phyloP scores from a whole-genome alignment of 768 basidiomycete genomes.

The Amanita phalloides region DNA sequence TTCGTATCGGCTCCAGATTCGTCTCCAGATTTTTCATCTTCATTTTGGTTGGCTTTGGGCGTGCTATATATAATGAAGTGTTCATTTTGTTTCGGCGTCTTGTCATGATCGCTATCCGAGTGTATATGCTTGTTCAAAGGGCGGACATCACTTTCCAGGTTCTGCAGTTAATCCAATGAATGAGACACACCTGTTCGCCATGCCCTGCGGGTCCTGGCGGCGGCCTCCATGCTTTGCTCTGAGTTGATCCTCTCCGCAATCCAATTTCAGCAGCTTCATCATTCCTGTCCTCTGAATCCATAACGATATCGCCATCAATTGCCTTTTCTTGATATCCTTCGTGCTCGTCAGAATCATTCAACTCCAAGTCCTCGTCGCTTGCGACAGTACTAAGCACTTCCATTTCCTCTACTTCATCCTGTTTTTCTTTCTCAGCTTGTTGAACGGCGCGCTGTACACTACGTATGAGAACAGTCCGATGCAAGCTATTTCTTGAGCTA shows the following conservation, averaged over 20 bases:
- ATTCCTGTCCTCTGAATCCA: not conserved
- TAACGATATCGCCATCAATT: conserved; percentile 4
- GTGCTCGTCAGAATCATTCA: conserved; percentile 13
- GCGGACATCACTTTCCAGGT: not conserved
- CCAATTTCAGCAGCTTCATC: conserved; percentile 19
- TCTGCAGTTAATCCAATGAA: not conserved
- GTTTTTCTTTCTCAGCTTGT: conserved; percentile 40
- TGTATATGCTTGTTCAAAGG: not conserved
- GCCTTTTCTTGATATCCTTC: conserved; percentile 14
- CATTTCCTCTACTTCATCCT: conserved; percentile 38
- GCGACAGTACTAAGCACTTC: conserved; percentile 34
- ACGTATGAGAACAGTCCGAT: conserved; percentile 60
- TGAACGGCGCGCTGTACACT: conserved; percentile 54
- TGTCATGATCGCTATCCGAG: not conserved
- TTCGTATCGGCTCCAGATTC: not conserved
- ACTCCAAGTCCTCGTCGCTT: conserved; percentile 22
- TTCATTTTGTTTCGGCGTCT: not conserved
- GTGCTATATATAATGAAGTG: not conserved
- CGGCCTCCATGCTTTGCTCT: conserved; percentile 8
- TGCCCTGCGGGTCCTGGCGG: conserved; percentile 13
- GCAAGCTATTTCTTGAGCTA: conserved; percentile 39
- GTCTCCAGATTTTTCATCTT: not conserved
- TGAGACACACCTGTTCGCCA: conserved; percentile 14
- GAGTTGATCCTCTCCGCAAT: conserved; percentile 11
- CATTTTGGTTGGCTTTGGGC: not conserved